phyloP scores from a whole-genome alignment of 225 moss, liverwort and hornwort genomes.

The Polytrichum formosum region DNA sequence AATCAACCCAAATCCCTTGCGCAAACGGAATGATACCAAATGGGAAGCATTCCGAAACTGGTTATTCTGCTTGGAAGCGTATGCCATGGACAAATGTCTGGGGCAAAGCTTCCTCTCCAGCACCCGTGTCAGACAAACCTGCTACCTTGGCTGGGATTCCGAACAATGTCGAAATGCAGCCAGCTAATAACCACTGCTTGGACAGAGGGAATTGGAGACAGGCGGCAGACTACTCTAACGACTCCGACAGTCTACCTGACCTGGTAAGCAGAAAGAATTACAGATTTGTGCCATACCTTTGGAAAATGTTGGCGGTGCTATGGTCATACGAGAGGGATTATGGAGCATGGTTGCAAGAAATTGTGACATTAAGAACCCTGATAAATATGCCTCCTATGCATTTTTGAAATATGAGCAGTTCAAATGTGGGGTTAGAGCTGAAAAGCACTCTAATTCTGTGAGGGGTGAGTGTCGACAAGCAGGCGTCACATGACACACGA shows the following conservation, averaged over 20 bases:
- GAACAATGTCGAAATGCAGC: constrained; percentile 23
- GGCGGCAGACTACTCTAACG: constrained; percentile 8
- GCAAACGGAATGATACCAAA: constrained; percentile 25
- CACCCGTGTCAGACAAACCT: constrained; percentile 37
- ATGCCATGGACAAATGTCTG: constrained; percentile 80
- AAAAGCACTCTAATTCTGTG: not conserved
- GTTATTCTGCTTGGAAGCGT: constrained; percentile 69
- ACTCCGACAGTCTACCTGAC: constrained; percentile 12
- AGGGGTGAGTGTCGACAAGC: too few relatives aligned
- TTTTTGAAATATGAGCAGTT: too few relatives aligned
- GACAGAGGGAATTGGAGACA: constrained; percentile 22
- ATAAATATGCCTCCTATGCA: too few relatives aligned
- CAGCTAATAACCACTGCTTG: constrained; percentile 9
- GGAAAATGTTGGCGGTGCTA: too few relatives aligned
- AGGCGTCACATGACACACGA: too few relatives aligned
- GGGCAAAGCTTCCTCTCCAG: constrained; percentile 42
- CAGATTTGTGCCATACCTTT: too few relatives aligned
- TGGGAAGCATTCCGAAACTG: constrained; percentile 40
- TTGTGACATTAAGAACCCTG: too few relatives aligned
- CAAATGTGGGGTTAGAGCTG: not conserved
- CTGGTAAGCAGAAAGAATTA: constrained; percentile 17
- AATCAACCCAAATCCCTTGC: constrained; percentile 17
- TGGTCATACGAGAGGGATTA: too few relatives aligned
- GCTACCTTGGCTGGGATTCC: constrained; percentile 20
- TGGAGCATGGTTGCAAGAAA: too few relatives aligned